Percentiles rank a stretch among this genome's conserved stretches.
phyloP scores from a whole-genome alignment of 352 stramenopile species.

The Aphanomyces astaci region DNA sequence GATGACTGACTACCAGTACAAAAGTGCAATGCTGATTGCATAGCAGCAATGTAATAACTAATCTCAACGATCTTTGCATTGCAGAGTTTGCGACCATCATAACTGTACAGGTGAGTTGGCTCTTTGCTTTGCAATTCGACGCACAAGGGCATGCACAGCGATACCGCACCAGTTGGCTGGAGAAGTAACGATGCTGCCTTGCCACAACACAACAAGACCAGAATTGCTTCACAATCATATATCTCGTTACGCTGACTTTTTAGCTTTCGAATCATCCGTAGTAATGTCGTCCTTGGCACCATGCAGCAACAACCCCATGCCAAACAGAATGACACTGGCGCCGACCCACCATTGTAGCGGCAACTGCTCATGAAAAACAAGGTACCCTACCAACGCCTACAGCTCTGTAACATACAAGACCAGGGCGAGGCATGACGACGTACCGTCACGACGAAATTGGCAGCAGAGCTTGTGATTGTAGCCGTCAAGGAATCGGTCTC shows the following conservation, averaged over 20 bases:
- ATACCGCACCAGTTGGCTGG: too few relatives aligned
- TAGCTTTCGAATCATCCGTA: background rate
- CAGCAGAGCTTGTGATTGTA: slow-evolving; percentile 67
- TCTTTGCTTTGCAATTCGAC: too few relatives aligned
- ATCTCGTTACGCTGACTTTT: background rate
- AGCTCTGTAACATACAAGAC: background rate
- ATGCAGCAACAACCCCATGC: slow-evolving; percentile 58
- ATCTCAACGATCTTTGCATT: too few relatives aligned
- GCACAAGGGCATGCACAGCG: too few relatives aligned
- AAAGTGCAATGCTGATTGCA: too few relatives aligned
- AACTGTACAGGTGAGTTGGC: too few relatives aligned
- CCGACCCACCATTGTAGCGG: slow-evolving; percentile 67
- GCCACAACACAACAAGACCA: too few relatives aligned
- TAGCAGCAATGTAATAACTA: too few relatives aligned
- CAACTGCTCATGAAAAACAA: slow-evolving; percentile 66
- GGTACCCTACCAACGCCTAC: slow-evolving; percentile 41
- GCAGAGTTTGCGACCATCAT: too few relatives aligned
- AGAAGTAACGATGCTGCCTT: too few relatives aligned
- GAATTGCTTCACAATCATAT: too few relatives aligned
- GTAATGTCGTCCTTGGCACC: slow-evolving; percentile 39
- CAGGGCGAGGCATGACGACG: background rate
- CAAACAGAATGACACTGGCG: slow-evolving; percentile 58
- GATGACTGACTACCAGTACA: too few relatives aligned
- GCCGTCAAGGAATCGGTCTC: slow-evolving; percentile 81
- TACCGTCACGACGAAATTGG: slow-evolving; percentile 78